Evolutionary conservation across 1,139 yeast genomes (phyloP), one percentile per base, ranked within the genome.

Genomic region (Entelexis sorbosivorans): DNA sequence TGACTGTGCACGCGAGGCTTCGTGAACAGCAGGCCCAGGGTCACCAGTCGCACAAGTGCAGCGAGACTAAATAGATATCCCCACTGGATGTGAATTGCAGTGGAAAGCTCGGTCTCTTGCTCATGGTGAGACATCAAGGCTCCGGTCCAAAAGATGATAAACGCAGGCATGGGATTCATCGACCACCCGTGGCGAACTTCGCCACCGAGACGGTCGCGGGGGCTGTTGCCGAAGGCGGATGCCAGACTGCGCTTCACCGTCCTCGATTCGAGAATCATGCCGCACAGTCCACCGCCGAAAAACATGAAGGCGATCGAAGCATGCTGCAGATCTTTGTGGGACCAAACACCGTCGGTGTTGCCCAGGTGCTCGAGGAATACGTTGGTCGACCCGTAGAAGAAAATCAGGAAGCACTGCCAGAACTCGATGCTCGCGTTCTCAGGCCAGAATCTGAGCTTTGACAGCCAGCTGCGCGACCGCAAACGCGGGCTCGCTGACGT

Each of bases 61-160:
- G 87, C 97, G 58, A 78, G 74, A 17, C 88, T 76, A 56, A 91
- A 73, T 62, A 91, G 67, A 53, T 75, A 74, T 6, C 98, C 98
- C 98, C 98, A 91, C 69, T 87, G 96, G 49, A 76, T 70, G 66
- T 91, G 98, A 56, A 91, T 77, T 34, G 70, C 72, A 1, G 97
- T 86, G 1, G 96, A 80, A 33, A 83, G 74, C 46, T 66, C 71
- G 0, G 91, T 80, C 3, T 89, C 86, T 68, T 91, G 98, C 47
- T 79, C 81, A 67, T 91, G 98, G 66, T 82, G 86, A 2, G 96
- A 87, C 98, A 91, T 91, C 57, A 91, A 73, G n/a, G 82, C 74
- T 26, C 98, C 98, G 0, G 97, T 91, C 95, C 96, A 91, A 68
- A 85, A 91, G 38, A 91, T 84, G 11, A 94, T 87, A 58, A 91